Evolutionary conservation across 2,329 filamentous ascomycete species (phyloP).

Genomic region (Sporothrix mexicana): DNA sequence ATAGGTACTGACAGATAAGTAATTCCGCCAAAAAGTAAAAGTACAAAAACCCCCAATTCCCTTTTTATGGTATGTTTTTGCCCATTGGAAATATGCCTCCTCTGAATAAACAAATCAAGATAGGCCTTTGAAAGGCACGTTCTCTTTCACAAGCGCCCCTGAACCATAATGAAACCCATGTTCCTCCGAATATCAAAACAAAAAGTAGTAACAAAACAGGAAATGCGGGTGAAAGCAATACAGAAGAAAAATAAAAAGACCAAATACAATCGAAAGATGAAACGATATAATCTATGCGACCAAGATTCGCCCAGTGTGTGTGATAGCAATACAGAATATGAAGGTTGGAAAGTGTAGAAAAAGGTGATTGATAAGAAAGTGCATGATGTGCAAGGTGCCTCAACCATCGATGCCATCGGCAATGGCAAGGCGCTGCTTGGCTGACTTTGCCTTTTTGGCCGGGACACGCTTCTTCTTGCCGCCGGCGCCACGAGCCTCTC

Average conservation of each 20-base stretch:
- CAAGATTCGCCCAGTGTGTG: not conserved
- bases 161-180: slow-evolving; percentile 6
- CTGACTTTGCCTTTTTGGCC: slow-evolving; percentile 70
- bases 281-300: slow-evolving; percentile 14
- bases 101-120: not conserved
- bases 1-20: not conserved
- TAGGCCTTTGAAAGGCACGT: not conserved
- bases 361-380: not conserved
- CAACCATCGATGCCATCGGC: slow-evolving; percentile 61
- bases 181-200: slow-evolving; percentile 5
- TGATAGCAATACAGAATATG: slow-evolving; percentile 5
- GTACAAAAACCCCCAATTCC: slow-evolving; percentile 9
- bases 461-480: slow-evolving; percentile 62
- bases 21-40: not conserved
- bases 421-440: slow-evolving; percentile 71
- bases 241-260: not conserved
- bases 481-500: slow-evolving; percentile 55
- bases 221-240: not conserved
- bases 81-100: slow-evolving; percentile 3
- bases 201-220: not conserved
- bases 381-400: not conserved
- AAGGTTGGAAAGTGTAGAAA: not conserved
- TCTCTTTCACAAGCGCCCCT: slow-evolving; percentile 18
- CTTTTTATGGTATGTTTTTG: slow-evolving; percentile 1
- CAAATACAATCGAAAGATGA: not conserved